A percentile compares a stretch with the other conserved stretches of the same genome.
phyloP scores from a whole-genome alignment of 164 flowering plant species.

The Nymphaea thermarum region DNA sequence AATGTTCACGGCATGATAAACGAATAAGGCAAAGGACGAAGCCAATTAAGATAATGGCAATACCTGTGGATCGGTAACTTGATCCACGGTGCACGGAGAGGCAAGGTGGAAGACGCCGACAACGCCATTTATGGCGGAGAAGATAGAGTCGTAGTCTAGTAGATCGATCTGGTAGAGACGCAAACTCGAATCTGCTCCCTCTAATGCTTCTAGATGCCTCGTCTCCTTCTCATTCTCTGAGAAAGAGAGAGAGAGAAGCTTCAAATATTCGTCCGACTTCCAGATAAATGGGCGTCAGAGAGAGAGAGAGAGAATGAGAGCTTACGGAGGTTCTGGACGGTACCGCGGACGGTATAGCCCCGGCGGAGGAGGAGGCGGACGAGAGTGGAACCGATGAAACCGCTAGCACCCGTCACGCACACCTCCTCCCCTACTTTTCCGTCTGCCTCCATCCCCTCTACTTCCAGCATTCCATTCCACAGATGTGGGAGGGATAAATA shows the following conservation, averaged over 20 bases:
- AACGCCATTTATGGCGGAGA: conserved; percentile 49
- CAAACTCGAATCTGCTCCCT: conserved; percentile 52
- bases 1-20: background rate
- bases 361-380: conserved; percentile 19
- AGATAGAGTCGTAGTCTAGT: conserved; percentile 53
- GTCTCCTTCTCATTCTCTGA: conserved; percentile 71
- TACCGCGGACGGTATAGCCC: conserved; percentile 22
- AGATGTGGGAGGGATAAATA: no score
- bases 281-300: no score
- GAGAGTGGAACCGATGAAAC: conserved; percentile 24
- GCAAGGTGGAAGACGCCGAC: conserved; percentile 90
- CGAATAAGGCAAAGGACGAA: background rate
- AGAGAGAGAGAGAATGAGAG: background rate
- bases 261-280: background rate
- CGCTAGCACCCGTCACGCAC: conserved; percentile 25
- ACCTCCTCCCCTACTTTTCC: conserved; percentile 7
- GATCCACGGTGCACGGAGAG: conserved; percentile 71
- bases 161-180: conserved; percentile 76
- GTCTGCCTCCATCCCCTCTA: background rate
- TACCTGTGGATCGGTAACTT: conserved; percentile 60
- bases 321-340: conserved; percentile 20
- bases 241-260: background rate
- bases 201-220: conserved; percentile 59
- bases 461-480: no score
- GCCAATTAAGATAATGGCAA: background rate